Conservation (phyloP, 2,329 filamentous ascomycete species). For the Aspergillus sclerotialis region DNA sequence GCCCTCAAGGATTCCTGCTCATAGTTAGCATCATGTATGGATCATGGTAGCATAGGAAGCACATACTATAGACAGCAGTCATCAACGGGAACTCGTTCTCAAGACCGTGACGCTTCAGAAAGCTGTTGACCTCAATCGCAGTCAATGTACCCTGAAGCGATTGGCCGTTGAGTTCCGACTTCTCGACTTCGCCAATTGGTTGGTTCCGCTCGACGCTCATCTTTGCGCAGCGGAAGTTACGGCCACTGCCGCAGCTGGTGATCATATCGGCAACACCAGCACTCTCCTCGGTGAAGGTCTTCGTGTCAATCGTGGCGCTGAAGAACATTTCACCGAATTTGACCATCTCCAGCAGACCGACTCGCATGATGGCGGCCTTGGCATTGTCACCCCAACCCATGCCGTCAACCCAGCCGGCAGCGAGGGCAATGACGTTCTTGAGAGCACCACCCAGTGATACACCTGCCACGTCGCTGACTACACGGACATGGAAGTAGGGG, state of each 20-base stretch:
- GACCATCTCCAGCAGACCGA: conserved; percentile 93
- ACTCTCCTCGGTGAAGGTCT: conserved; percentile 94
- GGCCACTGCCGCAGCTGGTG: conserved; percentile 82
- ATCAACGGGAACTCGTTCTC: conserved; percentile 88
- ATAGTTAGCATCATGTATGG: conserved; percentile 13
- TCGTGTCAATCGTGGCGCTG: conserved; percentile 66
- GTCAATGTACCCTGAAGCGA: conserved; percentile 93
- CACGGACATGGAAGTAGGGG: conserved; percentile 93
- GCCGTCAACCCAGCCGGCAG: conserved; percentile 90
- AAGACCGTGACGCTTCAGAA: conserved; percentile 69
- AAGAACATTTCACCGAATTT: conserved; percentile 95
- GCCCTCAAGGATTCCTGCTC: conserved; percentile 64
- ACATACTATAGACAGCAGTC: conserved; percentile 68
- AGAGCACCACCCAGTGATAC: conserved; percentile 90
- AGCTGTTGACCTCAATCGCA: conserved; percentile 82
- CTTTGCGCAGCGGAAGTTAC: conserved; percentile 92
- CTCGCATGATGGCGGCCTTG: conserved; percentile 96
- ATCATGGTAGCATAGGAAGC: conserved; percentile 1
- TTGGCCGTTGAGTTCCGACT: conserved; percentile 86
- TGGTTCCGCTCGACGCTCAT: conserved; percentile 74
- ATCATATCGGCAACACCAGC: conserved; percentile 94
- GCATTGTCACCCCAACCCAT: conserved; percentile 97
- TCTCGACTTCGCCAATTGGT: conserved; percentile 79
- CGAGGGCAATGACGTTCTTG: conserved; percentile 94
- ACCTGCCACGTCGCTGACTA: conserved; percentile 92